Base-by-base conservation (phyloP, 768 basidiomycete species). In the Dendrothele bispora region DNA sequence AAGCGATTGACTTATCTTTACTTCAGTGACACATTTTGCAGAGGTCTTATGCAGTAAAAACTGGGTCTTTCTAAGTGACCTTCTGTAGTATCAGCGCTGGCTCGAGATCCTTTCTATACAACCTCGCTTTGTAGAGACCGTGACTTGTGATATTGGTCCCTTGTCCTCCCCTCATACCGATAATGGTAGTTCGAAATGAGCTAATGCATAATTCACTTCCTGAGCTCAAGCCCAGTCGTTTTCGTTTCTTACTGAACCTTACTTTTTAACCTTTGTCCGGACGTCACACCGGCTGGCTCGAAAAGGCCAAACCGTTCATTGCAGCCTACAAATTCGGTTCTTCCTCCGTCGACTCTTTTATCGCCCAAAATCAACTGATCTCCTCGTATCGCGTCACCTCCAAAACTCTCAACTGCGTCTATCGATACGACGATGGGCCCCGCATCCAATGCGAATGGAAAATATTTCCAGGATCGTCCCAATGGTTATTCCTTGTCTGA, bases 141-240 rank as follows among this genome's bases (percentile, higher is more conserved):
- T 73, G 30, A 73, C 70, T 18, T 76, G 73, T 46, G 80, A 80
- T 60, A 67, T 80, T 29, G 77, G 75, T 25, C 78, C 77, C 12
- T 55, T 74, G 50, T 54, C 55, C 5, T 56, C 55, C 6, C 32
- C 22, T 12, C 57, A 58, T 27, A 52, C 55, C 17, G 57, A 58
- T 37, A 53, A 58, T 18, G 55, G 57, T 2, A 44, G 57, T 20
- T 58, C 57, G 2, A 56, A 50, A 30, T 56, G 55, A 55, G 55
- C 43, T 7, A 58, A 58, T 36, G 57, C n/a, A 56, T 26, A 52
- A 55, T 51, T 55, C 14, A 32, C 48, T 22, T 1, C 15, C 35
- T 15, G 4, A 18, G 14, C 27, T 22, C 38, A 3, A 15, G 18
- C 18, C 12, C 15, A 15, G 7, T 24, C 8, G 12, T 10, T 2